Evolutionary conservation across 768 basidiomycete genomes (phyloP).

Genomic region (Leccinum disarticulatum): DNA sequence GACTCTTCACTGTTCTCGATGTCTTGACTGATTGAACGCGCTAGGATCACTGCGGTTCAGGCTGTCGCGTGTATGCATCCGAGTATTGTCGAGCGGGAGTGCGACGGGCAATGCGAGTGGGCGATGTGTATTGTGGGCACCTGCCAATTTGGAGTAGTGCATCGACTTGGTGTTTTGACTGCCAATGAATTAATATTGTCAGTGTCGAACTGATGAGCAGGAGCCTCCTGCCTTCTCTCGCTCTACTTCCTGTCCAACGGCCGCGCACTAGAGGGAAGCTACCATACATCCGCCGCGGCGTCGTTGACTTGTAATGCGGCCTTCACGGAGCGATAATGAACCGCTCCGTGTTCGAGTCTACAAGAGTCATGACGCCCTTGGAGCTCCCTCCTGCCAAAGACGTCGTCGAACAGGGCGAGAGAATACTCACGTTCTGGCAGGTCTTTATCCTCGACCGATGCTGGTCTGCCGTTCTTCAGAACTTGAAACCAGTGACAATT

Average conservation of each 20-base stretch:
- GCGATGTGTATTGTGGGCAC: conserved; percentile 79
- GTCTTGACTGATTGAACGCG: not conserved
- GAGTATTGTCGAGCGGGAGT: conserved; percentile 62
- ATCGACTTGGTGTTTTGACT: not conserved
- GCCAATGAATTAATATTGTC: no score
- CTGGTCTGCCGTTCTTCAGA: conserved; percentile 74
- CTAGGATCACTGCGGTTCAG: conserved; percentile 77
- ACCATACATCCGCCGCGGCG: conserved; percentile 73
- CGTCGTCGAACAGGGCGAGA: conserved; percentile 63
- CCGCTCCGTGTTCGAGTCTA: conserved; percentile 35
- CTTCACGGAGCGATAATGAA: conserved; percentile 49
- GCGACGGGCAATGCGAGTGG: conserved; percentile 80
- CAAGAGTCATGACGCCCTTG: conserved; percentile 36
- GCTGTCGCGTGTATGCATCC: conserved; percentile 92
- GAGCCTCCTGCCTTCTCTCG: conserved; percentile 70
- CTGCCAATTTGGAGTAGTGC: conserved; percentile 13
- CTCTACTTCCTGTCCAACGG: conserved; percentile 78
- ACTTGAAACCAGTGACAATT: conserved; percentile 52
- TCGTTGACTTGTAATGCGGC: conserved; percentile 70
- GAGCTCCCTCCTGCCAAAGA: conserved; percentile 60
- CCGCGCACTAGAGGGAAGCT: conserved; percentile 73
- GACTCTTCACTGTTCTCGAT: not conserved
- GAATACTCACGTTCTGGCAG: conserved; percentile 80
- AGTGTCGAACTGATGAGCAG: not conserved
- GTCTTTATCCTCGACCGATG: conserved; percentile 79